Percentiles rank a stretch among this genome's conserved stretches.
phyloP scores from a whole-genome alignment of 345 rosid genomes.

The Citrus maxima region DNA sequence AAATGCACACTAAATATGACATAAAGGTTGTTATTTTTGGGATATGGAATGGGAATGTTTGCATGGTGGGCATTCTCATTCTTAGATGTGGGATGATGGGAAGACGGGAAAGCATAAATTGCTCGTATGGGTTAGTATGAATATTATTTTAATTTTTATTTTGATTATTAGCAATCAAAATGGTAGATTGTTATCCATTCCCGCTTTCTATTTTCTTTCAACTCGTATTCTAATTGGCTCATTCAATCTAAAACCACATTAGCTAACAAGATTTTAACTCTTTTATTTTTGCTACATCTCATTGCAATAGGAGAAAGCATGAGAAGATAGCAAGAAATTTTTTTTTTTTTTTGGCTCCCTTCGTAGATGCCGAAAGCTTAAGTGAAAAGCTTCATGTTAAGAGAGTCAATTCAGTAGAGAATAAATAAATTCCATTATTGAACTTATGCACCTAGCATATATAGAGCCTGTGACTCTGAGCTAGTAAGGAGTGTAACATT shows the following conservation, averaged over 20 bases:
- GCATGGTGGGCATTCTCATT: neutral
- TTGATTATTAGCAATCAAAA: neutral
- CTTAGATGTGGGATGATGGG: neutral
- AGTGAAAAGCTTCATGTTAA: neutral
- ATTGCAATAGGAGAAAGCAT: neutral
- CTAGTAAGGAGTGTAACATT: neutral
- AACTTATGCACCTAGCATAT: neutral
- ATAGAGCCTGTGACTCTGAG: neutral
- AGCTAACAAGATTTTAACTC: neutral
- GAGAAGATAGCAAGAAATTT: neutral
- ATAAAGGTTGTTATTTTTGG: neutral
- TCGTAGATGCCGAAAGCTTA: neutral
- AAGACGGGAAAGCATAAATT: neutral
- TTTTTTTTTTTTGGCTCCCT: too few relatives aligned
- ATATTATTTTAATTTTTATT: too few relatives aligned
- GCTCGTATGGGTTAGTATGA: neutral
- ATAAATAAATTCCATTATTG: neutral
- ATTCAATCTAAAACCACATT: neutral
- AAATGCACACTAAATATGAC: neutral
- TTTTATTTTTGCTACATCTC: neutral
- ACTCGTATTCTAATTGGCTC: neutral
- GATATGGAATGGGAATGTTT: neutral
- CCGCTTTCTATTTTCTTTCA: neutral
- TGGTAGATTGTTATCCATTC: neutral
- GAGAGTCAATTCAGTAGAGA: neutral